Conservation (phyloP, 2,329 filamentous ascomycete genomes). For the Calonectria naviculata region DNA sequence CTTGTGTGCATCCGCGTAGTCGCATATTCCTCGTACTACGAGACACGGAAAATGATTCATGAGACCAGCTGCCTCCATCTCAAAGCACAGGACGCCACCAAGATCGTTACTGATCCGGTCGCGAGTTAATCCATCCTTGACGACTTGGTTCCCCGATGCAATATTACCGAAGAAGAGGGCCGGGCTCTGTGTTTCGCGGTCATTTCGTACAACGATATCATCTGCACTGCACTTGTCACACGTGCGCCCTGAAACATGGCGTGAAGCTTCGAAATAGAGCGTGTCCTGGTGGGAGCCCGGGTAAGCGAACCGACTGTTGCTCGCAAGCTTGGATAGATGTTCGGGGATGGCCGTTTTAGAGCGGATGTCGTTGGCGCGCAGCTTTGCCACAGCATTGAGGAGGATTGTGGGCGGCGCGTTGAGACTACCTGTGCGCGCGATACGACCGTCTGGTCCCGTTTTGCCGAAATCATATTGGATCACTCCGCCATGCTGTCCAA, state of each 20-base stretch:
- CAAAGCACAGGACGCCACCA: background rate
- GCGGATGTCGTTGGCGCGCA: slow-evolving; percentile 23
- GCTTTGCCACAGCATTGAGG: slow-evolving; percentile 32
- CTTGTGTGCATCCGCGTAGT: background rate
- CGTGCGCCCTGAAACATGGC: background rate
- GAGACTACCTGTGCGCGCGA: slow-evolving; percentile 29
- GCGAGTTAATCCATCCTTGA: background rate
- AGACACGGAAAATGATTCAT: background rate
- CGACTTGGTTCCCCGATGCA: background rate
- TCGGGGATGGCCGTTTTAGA: background rate
- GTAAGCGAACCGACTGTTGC: background rate
- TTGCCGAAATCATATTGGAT: slow-evolving; percentile 45
- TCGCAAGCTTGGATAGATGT: background rate
- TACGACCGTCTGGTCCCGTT: slow-evolving; percentile 35
- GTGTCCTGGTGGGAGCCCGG: background rate
- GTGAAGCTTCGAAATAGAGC: background rate
- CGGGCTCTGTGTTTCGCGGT: background rate
- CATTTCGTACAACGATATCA: background rate
- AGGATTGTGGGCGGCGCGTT: background rate
- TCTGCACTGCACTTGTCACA: background rate
- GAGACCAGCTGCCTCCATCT: background rate
- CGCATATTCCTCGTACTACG: background rate
- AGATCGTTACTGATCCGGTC: background rate
- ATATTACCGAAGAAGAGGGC: background rate
- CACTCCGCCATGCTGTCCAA: slow-evolving; percentile 16